Conservation (phyloP, 106 monocot genomes). For the Dendrobium huoshanense region DNA sequence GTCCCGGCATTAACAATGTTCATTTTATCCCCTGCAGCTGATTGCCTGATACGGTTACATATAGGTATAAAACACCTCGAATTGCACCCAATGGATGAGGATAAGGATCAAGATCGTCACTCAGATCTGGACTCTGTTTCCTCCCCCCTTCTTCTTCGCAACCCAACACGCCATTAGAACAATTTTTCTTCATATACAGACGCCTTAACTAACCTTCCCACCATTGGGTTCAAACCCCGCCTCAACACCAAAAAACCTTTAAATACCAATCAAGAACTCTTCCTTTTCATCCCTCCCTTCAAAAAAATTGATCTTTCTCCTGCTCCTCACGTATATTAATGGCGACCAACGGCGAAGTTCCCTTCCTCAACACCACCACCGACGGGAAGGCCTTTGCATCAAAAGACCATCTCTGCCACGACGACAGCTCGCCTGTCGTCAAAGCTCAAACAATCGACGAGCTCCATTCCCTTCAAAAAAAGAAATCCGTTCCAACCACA, state of each 20-base stretch:
- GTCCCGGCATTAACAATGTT: no score
- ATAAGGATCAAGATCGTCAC: slow-evolving; percentile 1
- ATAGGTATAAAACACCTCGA: no score
- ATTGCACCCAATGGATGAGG: neutral
- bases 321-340: neutral
- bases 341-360: neutral
- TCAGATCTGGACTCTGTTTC: neutral
- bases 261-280: neutral
- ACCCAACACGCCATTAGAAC: neutral
- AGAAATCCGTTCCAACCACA: slow-evolving; percentile 89
- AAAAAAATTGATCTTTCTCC: neutral
- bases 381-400: slow-evolving; percentile 1
- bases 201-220: no score
- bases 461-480: slow-evolving; percentile 96
- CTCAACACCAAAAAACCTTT: neutral
- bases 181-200: neutral
- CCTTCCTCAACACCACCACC: neutral
- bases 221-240: no score
- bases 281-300: neutral
- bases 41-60: no score
- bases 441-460: slow-evolving; percentile 96
- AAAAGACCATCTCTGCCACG: slow-evolving; percentile 76
- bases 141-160: neutral
- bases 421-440: slow-evolving; percentile 81
- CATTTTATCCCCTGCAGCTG: no score